These are phyloP conservation scores for Annulohypoxylon moriforme DNA, from an alignment of 495 filamentous ascomycete species.

Conservation along the genomic window DNA sequence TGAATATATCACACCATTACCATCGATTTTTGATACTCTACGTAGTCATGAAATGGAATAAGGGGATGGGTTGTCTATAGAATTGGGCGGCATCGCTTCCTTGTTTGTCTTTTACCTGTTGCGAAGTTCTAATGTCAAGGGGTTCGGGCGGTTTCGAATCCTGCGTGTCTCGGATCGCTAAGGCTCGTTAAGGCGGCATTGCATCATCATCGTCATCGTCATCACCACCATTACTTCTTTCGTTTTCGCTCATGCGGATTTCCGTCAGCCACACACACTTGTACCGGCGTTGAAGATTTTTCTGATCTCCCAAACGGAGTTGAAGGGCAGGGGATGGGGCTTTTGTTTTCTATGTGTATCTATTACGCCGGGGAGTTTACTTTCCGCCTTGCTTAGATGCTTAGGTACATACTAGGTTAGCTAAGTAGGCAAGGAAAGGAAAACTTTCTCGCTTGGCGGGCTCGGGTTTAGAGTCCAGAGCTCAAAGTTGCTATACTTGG, in stretches of 20 bases:
- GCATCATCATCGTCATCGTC: constrained; percentile 9
- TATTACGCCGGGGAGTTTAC: constrained; percentile 4
- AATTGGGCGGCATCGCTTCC: not conserved
- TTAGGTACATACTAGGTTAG: too few relatives aligned
- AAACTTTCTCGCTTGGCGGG: not conserved
- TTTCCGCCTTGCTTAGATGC: not conserved
- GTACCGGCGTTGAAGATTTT: not conserved
- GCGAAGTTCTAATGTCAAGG: not conserved
- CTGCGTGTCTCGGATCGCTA: constrained; percentile 6
- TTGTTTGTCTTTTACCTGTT: not conserved
- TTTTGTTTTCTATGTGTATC: not conserved
- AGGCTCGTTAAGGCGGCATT: constrained; percentile 10
- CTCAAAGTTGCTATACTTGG: not conserved
- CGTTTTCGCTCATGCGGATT: not conserved
- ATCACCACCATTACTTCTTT: not conserved
- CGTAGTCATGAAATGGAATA: constrained; percentile 6
- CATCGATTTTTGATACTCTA: not conserved
- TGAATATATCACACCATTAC: not conserved
- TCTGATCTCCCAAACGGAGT: not conserved
- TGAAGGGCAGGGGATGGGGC: not conserved
- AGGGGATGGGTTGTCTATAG: not conserved
- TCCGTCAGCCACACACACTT: not conserved
- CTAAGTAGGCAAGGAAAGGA: not conserved
- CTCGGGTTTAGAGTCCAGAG: not conserved
- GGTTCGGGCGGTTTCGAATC: constrained; percentile 2